These are phyloP conservation scores for Gastrolobium bilobum DNA, from an alignment of 306 rosid genomes.

Conservation along the genomic window DNA sequence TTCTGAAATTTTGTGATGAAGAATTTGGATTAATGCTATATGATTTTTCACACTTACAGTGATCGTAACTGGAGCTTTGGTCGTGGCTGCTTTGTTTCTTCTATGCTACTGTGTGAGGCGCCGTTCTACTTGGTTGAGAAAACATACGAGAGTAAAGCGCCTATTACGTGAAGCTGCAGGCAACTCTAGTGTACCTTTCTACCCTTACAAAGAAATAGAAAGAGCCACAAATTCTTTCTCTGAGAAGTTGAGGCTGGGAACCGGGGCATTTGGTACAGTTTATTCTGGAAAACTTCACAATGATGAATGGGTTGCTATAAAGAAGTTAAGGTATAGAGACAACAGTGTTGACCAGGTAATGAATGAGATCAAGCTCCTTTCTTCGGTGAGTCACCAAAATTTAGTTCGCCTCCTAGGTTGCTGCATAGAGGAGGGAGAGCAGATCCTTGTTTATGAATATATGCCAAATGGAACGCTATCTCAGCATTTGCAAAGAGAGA, in stretches of 20 bases:
- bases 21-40: constrained; percentile 17
- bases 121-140: constrained; percentile 74
- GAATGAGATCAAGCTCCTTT: constrained; percentile 96
- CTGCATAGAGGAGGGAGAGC: constrained; percentile 93
- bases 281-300: constrained; percentile 85
- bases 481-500: constrained; percentile 85
- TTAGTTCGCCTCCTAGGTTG: constrained; percentile 95
- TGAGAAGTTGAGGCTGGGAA: constrained; percentile 85
- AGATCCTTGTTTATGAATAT: constrained; percentile 87
- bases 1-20: background rate
- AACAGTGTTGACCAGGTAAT: constrained; percentile 88
- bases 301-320: constrained; percentile 88
- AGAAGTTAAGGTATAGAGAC: constrained; percentile 86
- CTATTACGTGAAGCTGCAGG: constrained; percentile 86
- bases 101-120: constrained; percentile 68
- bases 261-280: constrained; percentile 95
- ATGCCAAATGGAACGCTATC: constrained; percentile 95
- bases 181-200: constrained; percentile 75
- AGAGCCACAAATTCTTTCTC: constrained; percentile 81
- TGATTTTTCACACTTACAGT: constrained; percentile 57
- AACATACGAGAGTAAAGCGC: constrained; percentile 71
- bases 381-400: constrained; percentile 95
- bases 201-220: constrained; percentile 82
- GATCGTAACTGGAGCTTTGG: constrained; percentile 60
- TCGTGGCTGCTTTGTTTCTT: constrained; percentile 63